Conservation (phyloP, 78 protist species). For the Dictyostelium brefeldianum region DNA sequence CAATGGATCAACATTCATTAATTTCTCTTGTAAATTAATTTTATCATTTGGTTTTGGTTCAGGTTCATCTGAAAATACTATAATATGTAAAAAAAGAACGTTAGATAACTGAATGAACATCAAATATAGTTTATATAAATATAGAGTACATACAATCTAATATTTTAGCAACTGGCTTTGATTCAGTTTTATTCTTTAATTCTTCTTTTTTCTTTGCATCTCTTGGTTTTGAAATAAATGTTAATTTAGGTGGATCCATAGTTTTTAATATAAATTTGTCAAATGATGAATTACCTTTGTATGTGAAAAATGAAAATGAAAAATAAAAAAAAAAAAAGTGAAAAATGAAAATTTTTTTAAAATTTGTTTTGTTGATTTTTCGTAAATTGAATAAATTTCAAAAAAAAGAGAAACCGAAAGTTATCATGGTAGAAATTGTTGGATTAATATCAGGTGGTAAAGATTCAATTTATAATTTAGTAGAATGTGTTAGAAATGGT, state of each 20-base stretch:
- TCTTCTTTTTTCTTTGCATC: slow-evolving; percentile 11
- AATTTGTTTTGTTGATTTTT: neutral
- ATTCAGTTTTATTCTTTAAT: neutral
- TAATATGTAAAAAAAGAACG: neutral
- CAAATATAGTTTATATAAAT: neutral
- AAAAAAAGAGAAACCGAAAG: neutral
- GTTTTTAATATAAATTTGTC: no score
- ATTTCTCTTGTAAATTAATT: slow-evolving; percentile 32
- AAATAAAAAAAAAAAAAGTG: neutral
- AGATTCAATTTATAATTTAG: slow-evolving; percentile 89
- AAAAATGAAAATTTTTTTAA: neutral
- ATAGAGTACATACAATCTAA: slow-evolving; percentile 22
- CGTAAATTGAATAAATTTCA: neutral
- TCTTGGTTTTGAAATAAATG: slow-evolving; percentile 14
- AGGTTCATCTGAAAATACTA: slow-evolving; percentile 43
- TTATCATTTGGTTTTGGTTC: neutral
- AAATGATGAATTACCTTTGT: neutral
- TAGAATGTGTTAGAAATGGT: slow-evolving; percentile 92
- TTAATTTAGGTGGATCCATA: slow-evolving; percentile 13
- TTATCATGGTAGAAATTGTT: slow-evolving; percentile 85
- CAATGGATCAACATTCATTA: slow-evolving; percentile 51
- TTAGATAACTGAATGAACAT: neutral
- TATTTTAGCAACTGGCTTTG: neutral
- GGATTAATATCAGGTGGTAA: slow-evolving; percentile 98
- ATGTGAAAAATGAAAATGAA: no score